These are phyloP conservation scores for Xylaria sp. DNA, from an alignment of 2,329 filamentous ascomycete species.

Conservation along the genomic window DNA sequence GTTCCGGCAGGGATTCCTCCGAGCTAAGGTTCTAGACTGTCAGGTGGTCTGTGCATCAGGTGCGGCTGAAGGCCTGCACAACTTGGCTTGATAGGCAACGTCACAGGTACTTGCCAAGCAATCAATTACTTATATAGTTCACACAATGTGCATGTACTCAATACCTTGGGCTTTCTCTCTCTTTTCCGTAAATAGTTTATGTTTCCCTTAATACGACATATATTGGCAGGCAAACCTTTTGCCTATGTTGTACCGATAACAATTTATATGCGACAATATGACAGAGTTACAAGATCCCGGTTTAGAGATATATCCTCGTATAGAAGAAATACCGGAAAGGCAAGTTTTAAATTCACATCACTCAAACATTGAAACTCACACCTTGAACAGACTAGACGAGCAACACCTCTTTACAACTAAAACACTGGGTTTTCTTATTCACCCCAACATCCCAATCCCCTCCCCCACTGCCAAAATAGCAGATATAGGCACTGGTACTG, in stretches of 20 bases:
- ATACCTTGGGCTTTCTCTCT: background rate
- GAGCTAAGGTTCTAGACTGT: too few species aligned
- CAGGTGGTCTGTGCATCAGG: background rate
- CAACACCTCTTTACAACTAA: slow-evolving; percentile 14
- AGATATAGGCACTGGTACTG: slow-evolving; percentile 14
- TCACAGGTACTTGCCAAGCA: background rate
- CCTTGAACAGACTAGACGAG: slow-evolving; percentile 11
- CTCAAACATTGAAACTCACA: background rate
- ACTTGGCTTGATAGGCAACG: background rate
- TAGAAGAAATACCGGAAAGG: slow-evolving; percentile 16
- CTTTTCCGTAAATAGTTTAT: too few species aligned
- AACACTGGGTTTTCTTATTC: slow-evolving; percentile 12
- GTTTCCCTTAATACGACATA: too few species aligned
- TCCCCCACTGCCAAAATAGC: slow-evolving; percentile 6
- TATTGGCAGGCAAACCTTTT: background rate
- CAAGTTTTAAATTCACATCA: background rate
- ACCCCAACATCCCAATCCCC: slow-evolving; percentile 10
- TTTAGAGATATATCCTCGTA: background rate
- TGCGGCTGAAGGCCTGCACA: background rate
- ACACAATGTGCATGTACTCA: background rate
- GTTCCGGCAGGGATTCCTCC: too few species aligned
- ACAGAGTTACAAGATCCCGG: slow-evolving; percentile 3
- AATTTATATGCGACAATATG: slow-evolving; percentile 3
- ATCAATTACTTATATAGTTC: background rate
- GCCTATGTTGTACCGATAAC: background rate